Base-by-base conservation (phyloP, 345 rosid genomes). In the rapeseed (Brassica napus) region DNA sequence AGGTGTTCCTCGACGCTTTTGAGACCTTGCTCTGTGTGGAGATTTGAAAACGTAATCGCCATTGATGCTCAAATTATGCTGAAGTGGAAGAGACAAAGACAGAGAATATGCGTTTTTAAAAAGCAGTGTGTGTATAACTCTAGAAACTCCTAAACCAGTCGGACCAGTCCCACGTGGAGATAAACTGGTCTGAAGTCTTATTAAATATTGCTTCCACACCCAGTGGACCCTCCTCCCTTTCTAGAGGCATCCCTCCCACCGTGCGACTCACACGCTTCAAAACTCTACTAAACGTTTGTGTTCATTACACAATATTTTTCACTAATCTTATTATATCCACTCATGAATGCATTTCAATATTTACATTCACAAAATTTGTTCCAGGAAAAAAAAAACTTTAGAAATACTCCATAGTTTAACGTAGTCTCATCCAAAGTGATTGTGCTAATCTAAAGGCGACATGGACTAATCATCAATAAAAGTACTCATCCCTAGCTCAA, bases 1-100 rank as follows among this genome's bases (percentile, higher is more conserved):
- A 94, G 95, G 80, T 81, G 84, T 62, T 77, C 86, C 8, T 94
- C 91, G 10, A 94, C 89, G 10, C 91, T 57, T 82, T 91, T 89
- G 74, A 92, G 88, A 55, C 98, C 98, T 4, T 89, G 74, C 49
- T 89, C 95, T 0, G 97, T 86, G 90, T 89, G 89, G 57, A 94
- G 88, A 85, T 94, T 87, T 30, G 97, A 77, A 81, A 92, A 92
- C 4, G 87, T 86, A 82, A 89, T 21, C 18, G 94, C 92, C 98
- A 94, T 4, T 54, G 59, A 16, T 54, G 9, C 52, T 44, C 52
- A 44, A 54, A 54, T 15, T 54, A 54, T 15, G 21, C 23, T 54
- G 6, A 21, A 15, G 31, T 21, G 7, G 31, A 76, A 44, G 72
- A 12, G 21, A 11, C 9, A 10, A 6, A 42, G 64, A 30, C 2